Evolutionary conservation across 2,329 filamentous ascomycete species (phyloP), one percentile per base, ranked within the genome.

Genomic region (Zymoseptoria ardabiliae): DNA sequence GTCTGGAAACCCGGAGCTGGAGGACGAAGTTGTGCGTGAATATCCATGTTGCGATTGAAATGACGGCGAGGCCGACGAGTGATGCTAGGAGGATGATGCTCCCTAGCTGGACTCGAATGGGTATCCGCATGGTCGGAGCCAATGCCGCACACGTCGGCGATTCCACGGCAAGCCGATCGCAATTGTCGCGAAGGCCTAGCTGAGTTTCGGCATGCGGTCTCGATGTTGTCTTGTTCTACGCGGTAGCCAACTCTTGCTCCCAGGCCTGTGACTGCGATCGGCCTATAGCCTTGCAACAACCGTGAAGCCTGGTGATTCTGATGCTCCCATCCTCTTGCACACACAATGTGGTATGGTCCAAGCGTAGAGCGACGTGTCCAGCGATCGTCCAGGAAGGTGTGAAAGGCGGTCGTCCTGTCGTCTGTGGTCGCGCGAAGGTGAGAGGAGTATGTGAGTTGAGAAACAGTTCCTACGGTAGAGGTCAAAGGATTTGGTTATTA

Each of bases 101-200:
- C 66, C 85, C 90, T 68, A 97, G 82, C 82, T 97, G 92, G 77
- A 92, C 87, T 66, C 91, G 84, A 70, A 96, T 96, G 59, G 89
- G 87, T 73, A 96, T 85, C 74, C 91, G 85, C 90, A 96, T 93
- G 22, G 58, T 66, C 55, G 10, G 7, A n/a, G 11, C n/a, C 50
- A 21, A 21, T 23, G 50, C 30, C 35, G 25, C 4, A 49, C 54
- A 45, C 35, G 35, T 45, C 50, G 50, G 28, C 20, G 11, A 53
- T 23, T 19, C 22, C 20, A 19, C 51, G 19, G 50, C 22, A 51
- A 53, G 22, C 20, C 51, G 51, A 28, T 30, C 22, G 22, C 51
- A 53, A 9, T 52, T 22, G 51, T 51, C 10, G 50, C 20, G 50
- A 7, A 20, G 10, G 22, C 35, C 13, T 45, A 45, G 11, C 13